Conservation (phyloP, 768 basidiomycete species). For the Kondoa malvinella region DNA sequence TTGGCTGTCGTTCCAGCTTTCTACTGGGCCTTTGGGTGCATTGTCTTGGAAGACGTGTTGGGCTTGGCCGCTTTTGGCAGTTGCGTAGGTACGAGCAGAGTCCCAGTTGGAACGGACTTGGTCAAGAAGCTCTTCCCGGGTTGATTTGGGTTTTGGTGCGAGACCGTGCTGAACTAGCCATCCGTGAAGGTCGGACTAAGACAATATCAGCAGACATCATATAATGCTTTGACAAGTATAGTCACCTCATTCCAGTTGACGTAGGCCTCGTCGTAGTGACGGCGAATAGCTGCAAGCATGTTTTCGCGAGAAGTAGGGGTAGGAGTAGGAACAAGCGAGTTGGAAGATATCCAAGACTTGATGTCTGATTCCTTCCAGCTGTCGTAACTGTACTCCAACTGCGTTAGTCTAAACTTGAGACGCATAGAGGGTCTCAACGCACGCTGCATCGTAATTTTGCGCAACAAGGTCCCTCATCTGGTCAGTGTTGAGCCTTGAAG, state of each 20-base stretch:
- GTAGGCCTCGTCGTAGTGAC: constrained; percentile 28
- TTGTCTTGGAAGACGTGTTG: constrained; percentile 45
- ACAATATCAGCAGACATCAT: not conserved
- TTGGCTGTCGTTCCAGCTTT: constrained; percentile 60
- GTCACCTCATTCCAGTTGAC: constrained; percentile 26
- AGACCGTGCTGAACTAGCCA: constrained; percentile 18
- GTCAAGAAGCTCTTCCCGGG: constrained; percentile 17
- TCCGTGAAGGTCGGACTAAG: constrained; percentile 8
- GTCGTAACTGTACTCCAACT: not conserved
- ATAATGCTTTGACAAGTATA: not conserved
- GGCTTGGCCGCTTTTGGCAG: constrained; percentile 40
- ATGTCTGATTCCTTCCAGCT: constrained; percentile 10
- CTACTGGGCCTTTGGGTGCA: constrained; percentile 10
- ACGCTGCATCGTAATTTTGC: constrained; percentile 32
- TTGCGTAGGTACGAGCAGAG: constrained; percentile 24
- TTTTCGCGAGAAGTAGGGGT: constrained; percentile 13
- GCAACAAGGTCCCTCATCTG: constrained; percentile 36
- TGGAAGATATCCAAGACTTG: constrained; percentile 28
- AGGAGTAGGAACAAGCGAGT: constrained; percentile 29
- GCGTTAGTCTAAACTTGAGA: not conserved
- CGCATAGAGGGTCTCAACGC: constrained; percentile 10
- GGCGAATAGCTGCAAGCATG: constrained; percentile 11
- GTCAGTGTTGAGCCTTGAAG: constrained; percentile 30
- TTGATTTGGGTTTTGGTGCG: constrained; percentile 18
- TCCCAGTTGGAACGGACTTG: constrained; percentile 49